Conservation (phyloP, 192 early-diverging fungal genomes). For the Coemansia sp. region DNA sequence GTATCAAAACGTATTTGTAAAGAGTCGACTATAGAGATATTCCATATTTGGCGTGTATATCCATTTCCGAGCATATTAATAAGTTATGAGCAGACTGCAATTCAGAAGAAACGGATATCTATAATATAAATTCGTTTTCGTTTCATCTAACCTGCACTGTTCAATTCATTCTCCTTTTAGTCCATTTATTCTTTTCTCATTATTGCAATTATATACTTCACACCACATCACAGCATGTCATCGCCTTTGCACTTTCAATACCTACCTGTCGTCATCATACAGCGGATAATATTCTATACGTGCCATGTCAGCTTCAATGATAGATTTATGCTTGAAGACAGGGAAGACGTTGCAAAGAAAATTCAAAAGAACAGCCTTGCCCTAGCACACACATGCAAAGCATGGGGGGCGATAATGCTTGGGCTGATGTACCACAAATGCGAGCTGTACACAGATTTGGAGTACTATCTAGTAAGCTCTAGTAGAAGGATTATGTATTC, state of each 20-base stretch:
- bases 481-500: not conserved
- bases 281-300: not conserved
- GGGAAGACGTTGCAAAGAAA: not conserved
- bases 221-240: too few relatives aligned
- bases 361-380: not conserved
- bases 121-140: too few relatives aligned
- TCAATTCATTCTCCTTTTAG: too few relatives aligned
- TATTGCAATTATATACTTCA: too few relatives aligned
- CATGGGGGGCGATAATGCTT: not conserved
- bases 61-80: too few relatives aligned
- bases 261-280: not conserved
- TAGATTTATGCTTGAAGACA: not conserved
- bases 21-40: too few relatives aligned
- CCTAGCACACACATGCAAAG: not conserved
- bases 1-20: too few relatives aligned
- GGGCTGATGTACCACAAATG: not conserved
- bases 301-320: not conserved
- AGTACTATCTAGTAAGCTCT: not conserved
- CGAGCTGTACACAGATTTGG: not conserved
- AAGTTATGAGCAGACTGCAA: too few relatives aligned
- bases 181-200: too few relatives aligned
- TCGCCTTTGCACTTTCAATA: not conserved
- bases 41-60: too few relatives aligned
- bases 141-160: too few relatives aligned
- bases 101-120: too few relatives aligned